phyloP scores from a whole-genome alignment of 2,329 filamentous ascomycete species.

The Alternaria viburni region DNA sequence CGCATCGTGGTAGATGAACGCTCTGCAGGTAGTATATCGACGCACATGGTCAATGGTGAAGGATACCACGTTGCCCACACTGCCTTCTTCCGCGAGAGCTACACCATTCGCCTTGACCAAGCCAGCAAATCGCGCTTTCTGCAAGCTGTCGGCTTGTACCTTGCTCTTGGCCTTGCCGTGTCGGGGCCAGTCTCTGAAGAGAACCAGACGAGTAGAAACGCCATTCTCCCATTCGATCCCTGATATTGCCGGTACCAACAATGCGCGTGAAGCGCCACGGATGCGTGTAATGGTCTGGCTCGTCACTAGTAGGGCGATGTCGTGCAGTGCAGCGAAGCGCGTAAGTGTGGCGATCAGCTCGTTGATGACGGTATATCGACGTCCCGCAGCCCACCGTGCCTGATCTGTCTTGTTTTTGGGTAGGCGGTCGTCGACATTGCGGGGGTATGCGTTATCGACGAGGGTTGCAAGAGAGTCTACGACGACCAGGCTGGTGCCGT shows the following conservation, averaged over 20 bases:
- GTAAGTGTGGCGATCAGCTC: conserved; percentile 66
- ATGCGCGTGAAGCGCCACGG: conserved; percentile 68
- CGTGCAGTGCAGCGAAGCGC: conserved; percentile 74
- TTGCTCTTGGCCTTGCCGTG: conserved; percentile 35
- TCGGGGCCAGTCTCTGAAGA: conserved; percentile 74
- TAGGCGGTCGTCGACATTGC: conserved; percentile 54
- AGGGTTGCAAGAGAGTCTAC: conserved; percentile 80
- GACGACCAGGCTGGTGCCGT: conserved; percentile 70
- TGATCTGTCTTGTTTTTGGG: conserved; percentile 53
- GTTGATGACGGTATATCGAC: conserved; percentile 68
- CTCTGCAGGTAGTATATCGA: conserved; percentile 39
- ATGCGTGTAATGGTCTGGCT: conserved; percentile 86
- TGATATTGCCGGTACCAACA: conserved; percentile 76
- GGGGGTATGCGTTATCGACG: conserved; percentile 78
- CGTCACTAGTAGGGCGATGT: conserved; percentile 76
- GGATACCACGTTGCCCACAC: conserved; percentile 59
- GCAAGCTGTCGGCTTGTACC: conserved; percentile 37
- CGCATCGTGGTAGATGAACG: conserved; percentile 29
- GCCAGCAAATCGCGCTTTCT: conserved; percentile 50
- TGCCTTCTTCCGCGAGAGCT: conserved; percentile 48
- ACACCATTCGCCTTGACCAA: conserved; percentile 54
- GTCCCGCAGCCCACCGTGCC: conserved; percentile 56
- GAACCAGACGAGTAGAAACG: conserved; percentile 72
- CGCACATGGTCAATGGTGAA: conserved; percentile 55
- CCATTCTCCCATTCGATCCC: conserved; percentile 81